phyloP scores from a whole-genome alignment of 1,139 yeast genomes.

The Blastobotrys raffinosifermentans region DNA sequence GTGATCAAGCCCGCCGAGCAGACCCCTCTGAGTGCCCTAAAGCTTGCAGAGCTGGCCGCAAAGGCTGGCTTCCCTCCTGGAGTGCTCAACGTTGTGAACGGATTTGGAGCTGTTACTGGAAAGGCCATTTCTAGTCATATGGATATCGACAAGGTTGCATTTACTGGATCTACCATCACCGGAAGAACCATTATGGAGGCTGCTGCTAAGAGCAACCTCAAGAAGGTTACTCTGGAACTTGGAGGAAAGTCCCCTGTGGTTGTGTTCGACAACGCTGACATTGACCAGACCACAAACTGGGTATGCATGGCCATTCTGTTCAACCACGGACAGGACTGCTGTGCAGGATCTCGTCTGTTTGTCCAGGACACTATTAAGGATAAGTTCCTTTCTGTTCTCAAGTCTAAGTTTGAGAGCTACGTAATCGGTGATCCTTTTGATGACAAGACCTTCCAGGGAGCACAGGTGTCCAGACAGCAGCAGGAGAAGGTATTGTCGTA shows the following conservation, averaged over 20 bases:
- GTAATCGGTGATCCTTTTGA: constrained; percentile 5
- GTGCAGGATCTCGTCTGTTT: constrained; percentile 79
- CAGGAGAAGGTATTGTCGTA: constrained; percentile 57
- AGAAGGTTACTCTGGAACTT: constrained; percentile 69
- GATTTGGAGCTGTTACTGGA: constrained; percentile 71
- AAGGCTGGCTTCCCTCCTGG: constrained; percentile 79
- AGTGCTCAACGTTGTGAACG: constrained; percentile 67
- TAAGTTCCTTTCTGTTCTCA: constrained; percentile 46
- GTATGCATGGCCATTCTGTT: constrained; percentile 60
- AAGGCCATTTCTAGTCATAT: constrained; percentile 64
- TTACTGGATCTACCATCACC: constrained; percentile 76
- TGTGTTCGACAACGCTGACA: constrained; percentile 66
- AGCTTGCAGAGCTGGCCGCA: constrained; percentile 51
- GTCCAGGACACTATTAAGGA: constrained; percentile 75
- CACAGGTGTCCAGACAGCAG: constrained; percentile 35
- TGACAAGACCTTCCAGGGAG: constrained; percentile 4
- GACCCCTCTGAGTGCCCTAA: constrained; percentile 73
- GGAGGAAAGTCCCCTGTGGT: constrained; percentile 87
- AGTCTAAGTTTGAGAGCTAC: constrained; percentile 28
- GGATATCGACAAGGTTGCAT: constrained; percentile 68
- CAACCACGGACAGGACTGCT: constrained; percentile 86
- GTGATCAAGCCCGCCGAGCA: constrained; percentile 77
- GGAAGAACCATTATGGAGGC: constrained; percentile 68
- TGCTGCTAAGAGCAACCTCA: constrained; percentile 45
- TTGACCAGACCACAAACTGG: constrained; percentile 57